Percentiles rank a stretch among this genome's conserved stretches.
These are phyloP conservation scores for Chlorella vulgaris DNA, from an alignment of 139 green algal genomes.

Conservation along the genomic window DNA sequence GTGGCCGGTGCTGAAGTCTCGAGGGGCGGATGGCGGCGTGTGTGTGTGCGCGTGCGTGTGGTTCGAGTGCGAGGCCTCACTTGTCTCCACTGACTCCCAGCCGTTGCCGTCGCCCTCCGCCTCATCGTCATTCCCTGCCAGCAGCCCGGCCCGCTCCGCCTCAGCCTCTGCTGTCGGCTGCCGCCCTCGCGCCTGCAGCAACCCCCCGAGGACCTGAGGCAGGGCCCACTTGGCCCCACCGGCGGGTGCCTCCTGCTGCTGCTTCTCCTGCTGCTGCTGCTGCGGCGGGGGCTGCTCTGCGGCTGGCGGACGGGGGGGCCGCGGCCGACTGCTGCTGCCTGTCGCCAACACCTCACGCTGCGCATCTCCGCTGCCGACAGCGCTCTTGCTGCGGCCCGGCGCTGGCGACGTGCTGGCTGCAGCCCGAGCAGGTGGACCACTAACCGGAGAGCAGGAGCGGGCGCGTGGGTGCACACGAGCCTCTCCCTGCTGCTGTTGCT, in stretches of 20 bases:
- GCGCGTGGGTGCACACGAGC: background rate
- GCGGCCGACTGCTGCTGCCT: background rate
- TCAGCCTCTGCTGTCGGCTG: background rate
- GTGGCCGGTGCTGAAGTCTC: conserved; percentile 4
- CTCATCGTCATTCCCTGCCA: background rate
- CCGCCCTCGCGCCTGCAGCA: background rate
- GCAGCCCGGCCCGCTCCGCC: background rate
- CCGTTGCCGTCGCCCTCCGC: background rate
- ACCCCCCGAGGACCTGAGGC: background rate
- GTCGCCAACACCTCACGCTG: background rate
- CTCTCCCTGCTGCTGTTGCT: background rate
- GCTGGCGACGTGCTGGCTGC: background rate
- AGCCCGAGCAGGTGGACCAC: background rate
- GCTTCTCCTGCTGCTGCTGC: background rate
- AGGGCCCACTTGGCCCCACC: background rate
- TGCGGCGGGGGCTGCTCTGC: background rate
- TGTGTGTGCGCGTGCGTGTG: no score
- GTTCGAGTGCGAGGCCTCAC: background rate
- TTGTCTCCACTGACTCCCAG: conserved; percentile 21
- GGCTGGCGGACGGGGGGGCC: background rate
- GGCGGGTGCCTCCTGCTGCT: background rate
- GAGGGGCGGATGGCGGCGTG: no score
- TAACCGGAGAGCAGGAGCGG: background rate
- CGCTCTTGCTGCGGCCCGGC: background rate
- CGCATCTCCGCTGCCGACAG: background rate